Conservation (phyloP, 495 filamentous ascomycete genomes). For the Lasiosphaeris hirsuta region DNA sequence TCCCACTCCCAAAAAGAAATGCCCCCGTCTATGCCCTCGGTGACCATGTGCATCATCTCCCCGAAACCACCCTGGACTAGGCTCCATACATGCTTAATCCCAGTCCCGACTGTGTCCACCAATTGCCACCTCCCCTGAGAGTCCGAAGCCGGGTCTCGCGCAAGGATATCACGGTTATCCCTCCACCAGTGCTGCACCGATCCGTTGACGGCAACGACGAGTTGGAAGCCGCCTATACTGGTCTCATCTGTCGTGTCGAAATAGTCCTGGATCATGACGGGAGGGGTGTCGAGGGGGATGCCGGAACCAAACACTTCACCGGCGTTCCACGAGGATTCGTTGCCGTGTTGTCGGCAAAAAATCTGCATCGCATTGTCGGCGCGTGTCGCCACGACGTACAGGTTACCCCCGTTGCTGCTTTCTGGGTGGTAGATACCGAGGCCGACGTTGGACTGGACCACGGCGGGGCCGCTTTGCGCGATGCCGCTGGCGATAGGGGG, state of each 20-base stretch:
- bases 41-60: constrained; percentile 4
- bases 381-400: constrained; percentile 21
- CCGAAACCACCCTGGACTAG: constrained; percentile 20
- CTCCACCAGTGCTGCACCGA: constrained; percentile 23
- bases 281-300: constrained; percentile 12
- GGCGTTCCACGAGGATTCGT: background rate
- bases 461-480: constrained; percentile 14
- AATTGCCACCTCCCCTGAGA: constrained; percentile 16
- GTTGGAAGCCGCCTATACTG: constrained; percentile 15
- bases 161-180: background rate
- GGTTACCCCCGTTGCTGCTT: constrained; percentile 5
- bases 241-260: constrained; percentile 15
- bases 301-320: constrained; percentile 17
- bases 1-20: constrained; percentile 6
- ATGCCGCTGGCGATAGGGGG: background rate
- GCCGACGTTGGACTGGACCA: constrained; percentile 22
- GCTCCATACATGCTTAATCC: constrained; percentile 16
- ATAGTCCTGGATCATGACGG: constrained; percentile 23
- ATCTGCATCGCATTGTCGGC: constrained; percentile 17
- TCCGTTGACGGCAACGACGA: constrained; percentile 17
- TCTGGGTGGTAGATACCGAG: constrained; percentile 13
- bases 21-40: background rate
- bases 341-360: constrained; percentile 13
- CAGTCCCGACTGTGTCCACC: constrained; percentile 2
- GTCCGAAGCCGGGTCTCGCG: background rate